These are phyloP conservation scores for Xylaria arbuscula DNA, from an alignment of 2,329 filamentous ascomycete species.

Conservation along the genomic window DNA sequence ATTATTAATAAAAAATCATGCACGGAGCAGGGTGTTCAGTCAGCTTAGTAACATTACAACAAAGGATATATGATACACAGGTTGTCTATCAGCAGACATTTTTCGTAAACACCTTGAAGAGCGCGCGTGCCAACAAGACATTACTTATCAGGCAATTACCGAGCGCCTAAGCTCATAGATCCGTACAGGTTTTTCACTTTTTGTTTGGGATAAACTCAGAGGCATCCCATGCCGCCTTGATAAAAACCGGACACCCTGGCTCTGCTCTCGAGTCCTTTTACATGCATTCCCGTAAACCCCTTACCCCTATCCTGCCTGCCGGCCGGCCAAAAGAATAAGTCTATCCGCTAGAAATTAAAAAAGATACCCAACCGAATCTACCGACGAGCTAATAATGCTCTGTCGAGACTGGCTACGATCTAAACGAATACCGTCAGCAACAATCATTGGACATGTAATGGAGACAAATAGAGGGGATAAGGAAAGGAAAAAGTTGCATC, in stretches of 20 bases:
- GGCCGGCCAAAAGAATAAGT: conserved; percentile 4
- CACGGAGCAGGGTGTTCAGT: neutral
- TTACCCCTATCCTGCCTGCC: conserved; percentile 19
- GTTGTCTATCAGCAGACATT: neutral
- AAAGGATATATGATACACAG: conserved; percentile 9
- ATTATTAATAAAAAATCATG: neutral
- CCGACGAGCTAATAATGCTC: conserved; percentile 46
- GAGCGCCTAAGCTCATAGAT: conserved; percentile 11
- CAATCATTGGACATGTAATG: neutral
- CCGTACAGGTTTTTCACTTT: conserved; percentile 14
- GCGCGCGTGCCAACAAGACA: neutral
- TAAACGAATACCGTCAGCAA: conserved; percentile 30
- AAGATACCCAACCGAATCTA: conserved; percentile 29
- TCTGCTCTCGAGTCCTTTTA: conserved; percentile 11
- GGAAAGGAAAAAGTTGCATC: conserved; percentile 25
- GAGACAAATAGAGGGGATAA: neutral
- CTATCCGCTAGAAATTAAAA: conserved; percentile 14
- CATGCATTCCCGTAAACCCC: conserved; percentile 1
- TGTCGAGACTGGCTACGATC: conserved; percentile 52
- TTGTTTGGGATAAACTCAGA: neutral
- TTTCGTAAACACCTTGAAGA: neutral
- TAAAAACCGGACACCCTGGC: neutral
- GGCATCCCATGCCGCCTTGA: conserved; percentile 9
- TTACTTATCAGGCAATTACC: neutral
- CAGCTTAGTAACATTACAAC: neutral